Base-by-base conservation (phyloP, 768 basidiomycete genomes). In the Auricularia sp. region DNA sequence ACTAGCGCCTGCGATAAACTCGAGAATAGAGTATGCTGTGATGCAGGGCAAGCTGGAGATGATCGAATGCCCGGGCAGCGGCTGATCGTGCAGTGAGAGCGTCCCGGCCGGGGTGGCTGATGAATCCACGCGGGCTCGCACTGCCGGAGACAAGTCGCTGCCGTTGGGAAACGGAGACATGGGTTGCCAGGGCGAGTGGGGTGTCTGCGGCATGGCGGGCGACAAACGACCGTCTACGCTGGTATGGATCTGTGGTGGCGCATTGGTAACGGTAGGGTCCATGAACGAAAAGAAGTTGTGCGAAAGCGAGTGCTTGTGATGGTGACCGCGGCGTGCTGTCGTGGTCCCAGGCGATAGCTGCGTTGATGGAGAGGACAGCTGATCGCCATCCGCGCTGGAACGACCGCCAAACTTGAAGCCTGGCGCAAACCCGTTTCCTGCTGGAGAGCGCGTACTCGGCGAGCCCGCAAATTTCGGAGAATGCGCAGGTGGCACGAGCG, bases 241-340 rank as follows among this genome's bases (percentile, higher is more conserved):
- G 2, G 36, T 44, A 16, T 18, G 61, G 43, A 86, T 70, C 35
- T 81, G 77, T n/a, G 74, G 74, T 2, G 66, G 65, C 62, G 67
- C 66, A 56, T 59, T 66, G 64, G 65, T 62, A 60, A 68, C 68
- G 34, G 85, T 86, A 1, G 93, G 93, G 68, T 95, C 93, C 53
- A 98, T 86, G 72, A 97, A 97, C 0, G 93, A 93, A 76, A 96
- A 96, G 75, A 97, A 94, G 70, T 91, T 93, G 73, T 97, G 93
- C 0, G 93, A 96, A 11, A 94, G 74, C 0, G 93, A 96, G 74
- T 96, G 94, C 74, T 93, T 93, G 71, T 96, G 94, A 74, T 97
- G 88, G 70, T 93, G 91, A 0, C 91, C 91, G 47, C 88, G 76
- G 42, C 85, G 78, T 10, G 79, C 76, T 3, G 80, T 68, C 0